Conservation (phyloP, 78 protist genomes). For the Speleostelium caveatum region DNA sequence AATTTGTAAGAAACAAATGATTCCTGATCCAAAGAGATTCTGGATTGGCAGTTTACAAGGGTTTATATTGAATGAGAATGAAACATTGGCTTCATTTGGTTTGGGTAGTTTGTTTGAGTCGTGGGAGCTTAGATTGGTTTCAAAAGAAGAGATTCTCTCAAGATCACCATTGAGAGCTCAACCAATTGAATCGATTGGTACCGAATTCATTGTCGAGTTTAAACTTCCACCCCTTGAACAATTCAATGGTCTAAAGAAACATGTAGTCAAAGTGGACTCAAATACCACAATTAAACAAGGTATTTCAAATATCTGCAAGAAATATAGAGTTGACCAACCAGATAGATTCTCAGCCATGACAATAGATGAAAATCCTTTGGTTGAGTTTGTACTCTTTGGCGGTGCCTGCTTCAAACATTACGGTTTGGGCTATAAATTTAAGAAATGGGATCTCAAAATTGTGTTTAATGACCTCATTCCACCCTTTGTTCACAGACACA, state of each 20-base stretch:
- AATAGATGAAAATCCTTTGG: slow-evolving; percentile 76
- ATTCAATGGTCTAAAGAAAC: slow-evolving; percentile 77
- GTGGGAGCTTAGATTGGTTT: slow-evolving; percentile 59
- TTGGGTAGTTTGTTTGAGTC: slow-evolving; percentile 55
- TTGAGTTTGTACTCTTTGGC: slow-evolving; percentile 63
- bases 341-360: slow-evolving; percentile 76
- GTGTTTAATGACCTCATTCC: slow-evolving; percentile 65
- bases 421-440: slow-evolving; percentile 65
- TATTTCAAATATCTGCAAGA: slow-evolving; percentile 41
- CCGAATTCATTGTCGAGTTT: slow-evolving; percentile 74
- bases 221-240: slow-evolving; percentile 76
- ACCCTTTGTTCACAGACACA: slow-evolving; percentile 69
- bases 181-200: slow-evolving; percentile 63
- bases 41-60: slow-evolving; percentile 75
- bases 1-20: slow-evolving; percentile 65
- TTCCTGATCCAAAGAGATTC: slow-evolving; percentile 79
- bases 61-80: slow-evolving; percentile 61
- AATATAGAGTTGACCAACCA: slow-evolving; percentile 60
- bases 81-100: slow-evolving; percentile 59
- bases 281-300: slow-evolving; percentile 42
- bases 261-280: slow-evolving; percentile 61
- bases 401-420: slow-evolving; percentile 73
- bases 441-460: slow-evolving; percentile 71
- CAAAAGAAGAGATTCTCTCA: slow-evolving; percentile 57
- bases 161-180: slow-evolving; percentile 66